Conservation (phyloP, 2,329 filamentous ascomycete genomes). For the Zymoseptoria brevis region DNA sequence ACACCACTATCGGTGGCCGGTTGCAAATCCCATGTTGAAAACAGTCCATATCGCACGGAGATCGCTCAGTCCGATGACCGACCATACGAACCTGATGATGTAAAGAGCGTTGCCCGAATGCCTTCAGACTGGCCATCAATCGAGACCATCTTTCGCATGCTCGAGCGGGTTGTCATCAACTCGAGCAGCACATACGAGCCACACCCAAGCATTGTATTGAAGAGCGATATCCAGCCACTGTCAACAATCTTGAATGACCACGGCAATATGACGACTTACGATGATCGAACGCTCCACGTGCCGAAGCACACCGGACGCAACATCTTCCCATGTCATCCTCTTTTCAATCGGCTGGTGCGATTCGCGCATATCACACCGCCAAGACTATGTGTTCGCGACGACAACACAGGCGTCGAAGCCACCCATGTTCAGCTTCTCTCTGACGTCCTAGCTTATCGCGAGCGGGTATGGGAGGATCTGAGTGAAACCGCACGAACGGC, state of each 20-base stretch:
- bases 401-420: slow-evolving; percentile 29
- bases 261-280: slow-evolving; percentile 14
- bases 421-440: slow-evolving; percentile 39
- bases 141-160: slow-evolving; percentile 12
- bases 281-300: slow-evolving; percentile 22
- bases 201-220: slow-evolving; percentile 2
- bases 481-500: slow-evolving; percentile 22
- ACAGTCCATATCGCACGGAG: background rate
- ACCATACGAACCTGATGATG: background rate
- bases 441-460: slow-evolving; percentile 38
- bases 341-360: slow-evolving; percentile 37
- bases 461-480: slow-evolving; percentile 29
- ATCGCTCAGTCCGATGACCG: background rate
- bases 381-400: slow-evolving; percentile 34
- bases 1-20: background rate
- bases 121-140: slow-evolving; percentile 11
- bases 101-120: slow-evolving; percentile 3
- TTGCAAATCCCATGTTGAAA: background rate
- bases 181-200: slow-evolving; percentile 11
- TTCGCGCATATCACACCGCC: slow-evolving; percentile 31
- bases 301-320: slow-evolving; percentile 11
- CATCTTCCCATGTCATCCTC: slow-evolving; percentile 26
- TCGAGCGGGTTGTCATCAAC: slow-evolving; percentile 10
- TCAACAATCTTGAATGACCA: slow-evolving; percentile 9
- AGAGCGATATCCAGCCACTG: slow-evolving; percentile 10